phyloP scores from a whole-genome alignment of 2,329 filamentous ascomycete species.

The Salinomyces thailandicus region DNA sequence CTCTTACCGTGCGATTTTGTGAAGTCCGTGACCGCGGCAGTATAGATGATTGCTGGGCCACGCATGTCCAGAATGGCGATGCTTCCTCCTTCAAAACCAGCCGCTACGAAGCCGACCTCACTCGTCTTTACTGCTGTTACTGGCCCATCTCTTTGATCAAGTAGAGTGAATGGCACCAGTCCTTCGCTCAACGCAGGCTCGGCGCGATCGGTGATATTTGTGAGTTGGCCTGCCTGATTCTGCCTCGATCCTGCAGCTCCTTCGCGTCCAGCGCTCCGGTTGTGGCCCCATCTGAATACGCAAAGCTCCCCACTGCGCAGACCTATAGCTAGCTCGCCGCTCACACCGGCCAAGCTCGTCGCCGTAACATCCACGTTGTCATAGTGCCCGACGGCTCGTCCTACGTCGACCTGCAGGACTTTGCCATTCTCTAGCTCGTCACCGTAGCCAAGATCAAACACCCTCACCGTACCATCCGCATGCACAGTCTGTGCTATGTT shows the following conservation, averaged over 20 bases:
- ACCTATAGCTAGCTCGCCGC: constrained; percentile 76
- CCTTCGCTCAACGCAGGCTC: constrained; percentile 70
- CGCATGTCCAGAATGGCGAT: constrained; percentile 78
- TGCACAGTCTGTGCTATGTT: constrained; percentile 82
- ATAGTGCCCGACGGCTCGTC: constrained; percentile 68
- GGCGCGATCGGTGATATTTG: constrained; percentile 60
- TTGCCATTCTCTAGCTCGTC: constrained; percentile 85
- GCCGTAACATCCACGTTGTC: constrained; percentile 65
- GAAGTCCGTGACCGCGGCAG: constrained; percentile 61
- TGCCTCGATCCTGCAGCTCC: constrained; percentile 38
- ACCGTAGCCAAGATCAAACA: constrained; percentile 86
- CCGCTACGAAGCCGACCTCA: constrained; percentile 85
- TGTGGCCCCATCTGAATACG: constrained; percentile 79
- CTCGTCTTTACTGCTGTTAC: constrained; percentile 72
- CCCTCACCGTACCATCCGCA: constrained; percentile 77
- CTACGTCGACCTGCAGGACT: constrained; percentile 76
- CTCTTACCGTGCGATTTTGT: constrained; percentile 64
- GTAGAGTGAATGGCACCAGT: constrained; percentile 65
- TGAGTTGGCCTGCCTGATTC: constrained; percentile 45
- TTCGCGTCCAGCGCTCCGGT: constrained; percentile 60
- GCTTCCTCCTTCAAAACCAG: constrained; percentile 73
- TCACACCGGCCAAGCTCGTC: constrained; percentile 70
- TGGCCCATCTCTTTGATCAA: constrained; percentile 73
- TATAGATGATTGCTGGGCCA: constrained; percentile 75
- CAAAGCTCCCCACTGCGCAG: constrained; percentile 73